phyloP scores from a whole-genome alignment of 2,329 filamentous ascomycete genomes.

The Fusarium incarnatum region DNA sequence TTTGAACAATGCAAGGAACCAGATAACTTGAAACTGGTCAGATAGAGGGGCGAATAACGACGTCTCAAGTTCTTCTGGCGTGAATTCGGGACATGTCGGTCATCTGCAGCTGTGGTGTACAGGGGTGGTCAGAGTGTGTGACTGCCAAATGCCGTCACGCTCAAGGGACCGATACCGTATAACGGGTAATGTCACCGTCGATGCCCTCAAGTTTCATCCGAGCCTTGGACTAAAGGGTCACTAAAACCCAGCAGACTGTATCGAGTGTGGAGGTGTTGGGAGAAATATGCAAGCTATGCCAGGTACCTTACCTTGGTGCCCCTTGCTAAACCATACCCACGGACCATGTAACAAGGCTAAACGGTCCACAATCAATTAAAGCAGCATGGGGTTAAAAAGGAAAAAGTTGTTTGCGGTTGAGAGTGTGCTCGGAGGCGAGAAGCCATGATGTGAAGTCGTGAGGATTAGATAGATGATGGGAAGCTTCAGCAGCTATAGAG shows the following conservation, averaged over 20 bases:
- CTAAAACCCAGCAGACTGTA: slow-evolving; percentile 39
- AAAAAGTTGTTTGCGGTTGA: slow-evolving; percentile 35
- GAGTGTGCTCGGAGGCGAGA: slow-evolving; percentile 37
- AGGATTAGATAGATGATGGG: slow-evolving; percentile 42
- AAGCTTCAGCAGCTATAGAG: slow-evolving; percentile 5
- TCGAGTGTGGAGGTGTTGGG: slow-evolving; percentile 40
- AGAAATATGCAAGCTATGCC: slow-evolving; percentile 20
- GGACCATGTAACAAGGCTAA: slow-evolving; percentile 26
- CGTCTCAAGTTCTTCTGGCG: slow-evolving; percentile 32
- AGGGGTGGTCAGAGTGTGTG: slow-evolving; percentile 38
- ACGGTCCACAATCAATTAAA: slow-evolving; percentile 36
- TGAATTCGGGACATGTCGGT: slow-evolving; percentile 47
- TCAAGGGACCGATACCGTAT: slow-evolving; percentile 23
- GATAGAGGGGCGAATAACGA: slow-evolving; percentile 19
- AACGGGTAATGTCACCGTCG: slow-evolving; percentile 12
- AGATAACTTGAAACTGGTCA: slow-evolving; percentile 24
- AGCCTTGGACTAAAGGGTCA: slow-evolving; percentile 33
- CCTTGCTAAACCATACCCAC: slow-evolving; percentile 35
- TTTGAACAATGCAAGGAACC: slow-evolving; percentile 5
- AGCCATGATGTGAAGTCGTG: slow-evolving; percentile 36
- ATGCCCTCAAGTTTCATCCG: slow-evolving; percentile 29
- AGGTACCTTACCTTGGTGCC: slow-evolving; percentile 43
- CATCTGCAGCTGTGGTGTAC: slow-evolving; percentile 30
- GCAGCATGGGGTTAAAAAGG: slow-evolving; percentile 35
- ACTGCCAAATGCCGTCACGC: slow-evolving; percentile 44